Evolutionary conservation across 2,329 filamentous ascomycete genomes (phyloP), one percentile per base, ranked within the genome.

Genomic region (Gaeumannomyces tritici): DNA sequence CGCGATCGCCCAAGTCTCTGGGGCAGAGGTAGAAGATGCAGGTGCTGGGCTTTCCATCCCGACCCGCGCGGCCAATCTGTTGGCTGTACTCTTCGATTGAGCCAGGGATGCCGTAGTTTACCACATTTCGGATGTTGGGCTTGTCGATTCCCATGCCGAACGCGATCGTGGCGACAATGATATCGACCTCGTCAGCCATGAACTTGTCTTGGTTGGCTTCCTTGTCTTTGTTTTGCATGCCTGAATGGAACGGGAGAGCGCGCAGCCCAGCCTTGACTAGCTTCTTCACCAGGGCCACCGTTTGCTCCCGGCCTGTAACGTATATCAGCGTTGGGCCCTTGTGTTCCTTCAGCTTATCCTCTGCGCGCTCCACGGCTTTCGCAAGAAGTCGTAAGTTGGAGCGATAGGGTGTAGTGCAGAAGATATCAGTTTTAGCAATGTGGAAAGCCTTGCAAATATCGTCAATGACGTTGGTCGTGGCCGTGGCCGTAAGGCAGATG

Each of bases 401-500:
- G 0, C 93, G 84, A 65, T 88, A 86, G 2, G 92, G 93, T 3
- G 90, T 90, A 79, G 93, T 96, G 55, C 88, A 87, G 70, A 96
- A 98, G 58, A 83, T 83, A 67, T 84, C 76, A 2, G 75, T 74
- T n/a, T 80, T 72, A 64, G 90, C 81, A 12, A 97, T 77, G 0
- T 85, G 84, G 15, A 98, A 82, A 1, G 89, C 89, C 12, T 77
- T 81, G 61, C 96, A 85, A 60, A 98, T 89, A 73, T 98, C 93
- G 21, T 85, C 78, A 29, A 92, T 84, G 18, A 97, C 91, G 63
- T 85, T 84, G 0, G 82, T 78, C 26, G 93, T 97, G 13, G 93
- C 93, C 0, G 93, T 98, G 0, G 93, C 93, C 0, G 93, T 98
- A 18, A 96, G 83, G 65, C 92, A 96, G 73, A 95, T 96, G 65